Base-by-base conservation (phyloP, 805 yeast genomes). In the Zygosaccharomyces siamensis region DNA sequence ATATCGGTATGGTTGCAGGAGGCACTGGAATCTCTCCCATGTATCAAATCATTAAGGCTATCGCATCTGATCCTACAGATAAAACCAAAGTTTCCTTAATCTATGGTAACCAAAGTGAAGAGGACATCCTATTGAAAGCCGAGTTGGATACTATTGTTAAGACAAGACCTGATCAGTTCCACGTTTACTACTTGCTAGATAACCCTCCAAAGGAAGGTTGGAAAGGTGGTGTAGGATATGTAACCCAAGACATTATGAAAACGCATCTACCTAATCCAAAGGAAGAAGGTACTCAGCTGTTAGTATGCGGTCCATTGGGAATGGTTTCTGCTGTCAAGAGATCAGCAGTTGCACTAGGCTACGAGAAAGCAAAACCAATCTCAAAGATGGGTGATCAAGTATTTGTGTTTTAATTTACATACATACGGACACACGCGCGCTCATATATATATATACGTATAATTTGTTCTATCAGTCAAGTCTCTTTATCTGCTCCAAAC, bases 11-110 rank as follows among this genome's bases (percentile, higher is more conserved):
- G 97, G 82, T 92, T 56, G 95, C 96, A 37, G 97, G 97, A 58
- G 98, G 97, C 62, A 88, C 97, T 33, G 97, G 97, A 67, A 85
- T 89, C 61, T 85, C 97, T 6, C 97, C 97, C 66, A 89, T 89
- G 97, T 88, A 81, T 70, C 97, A 89, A 73, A 83, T 89, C 57
- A 81, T 90, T 57, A 85, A 86, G 58, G 86, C 95, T 11, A 83
- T 90, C 56, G 81, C 82, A 59, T 71, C 74, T 49, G 81, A 90
- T 65, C 92, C 95, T 21, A 71, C 75, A 14, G 97, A 92, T 70
- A 76, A 74, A 43, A 90, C 97, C 51, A 78, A 81, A 61, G 80
- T 89, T 54, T 73, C 78, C 46, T 75, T 90, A 58, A 66, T 90
- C 37, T 92, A 85, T 64, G 97, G 96, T 60, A 88, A 86, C 61